phyloP scores from a whole-genome alignment of 768 basidiomycete species.

The Mycena maculata region DNA sequence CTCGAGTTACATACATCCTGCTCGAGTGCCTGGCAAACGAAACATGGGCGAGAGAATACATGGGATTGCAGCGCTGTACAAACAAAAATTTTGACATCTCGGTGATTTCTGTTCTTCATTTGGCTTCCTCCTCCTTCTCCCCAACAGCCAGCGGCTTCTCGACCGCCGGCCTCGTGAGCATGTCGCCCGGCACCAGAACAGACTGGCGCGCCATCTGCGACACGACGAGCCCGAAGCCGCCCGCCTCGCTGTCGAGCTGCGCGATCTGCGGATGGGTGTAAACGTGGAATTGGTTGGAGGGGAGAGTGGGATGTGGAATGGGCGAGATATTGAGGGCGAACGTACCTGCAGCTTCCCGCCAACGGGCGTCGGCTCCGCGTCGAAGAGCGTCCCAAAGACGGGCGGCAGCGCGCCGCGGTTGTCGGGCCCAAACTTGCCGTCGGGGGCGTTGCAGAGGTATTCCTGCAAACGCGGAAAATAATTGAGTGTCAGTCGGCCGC shows the following conservation, averaged over 20 bases:
- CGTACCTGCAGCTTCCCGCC: constrained; percentile 25
- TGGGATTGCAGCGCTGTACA: too few species aligned
- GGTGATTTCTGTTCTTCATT: too few species aligned
- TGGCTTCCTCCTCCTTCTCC: not conserved
- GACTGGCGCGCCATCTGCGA: constrained; percentile 31
- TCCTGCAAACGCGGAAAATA: constrained; percentile 9
- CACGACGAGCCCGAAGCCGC: constrained; percentile 34
- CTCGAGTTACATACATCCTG: too few species aligned
- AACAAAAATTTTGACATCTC: too few species aligned
- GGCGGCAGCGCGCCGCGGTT: constrained; percentile 46
- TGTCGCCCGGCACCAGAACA: constrained; percentile 20
- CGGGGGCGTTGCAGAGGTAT: constrained; percentile 52
- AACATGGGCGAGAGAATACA: too few species aligned
- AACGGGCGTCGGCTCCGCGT: constrained; percentile 31
- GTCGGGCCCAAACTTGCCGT: constrained; percentile 45
- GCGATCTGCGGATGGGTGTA: constrained; percentile 14
- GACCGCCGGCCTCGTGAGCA: constrained; percentile 21
- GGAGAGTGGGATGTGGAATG: too few species aligned
- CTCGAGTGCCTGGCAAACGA: too few species aligned
- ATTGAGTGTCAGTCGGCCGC: too few species aligned
- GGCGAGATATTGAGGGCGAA: not conserved
- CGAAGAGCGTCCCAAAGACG: constrained; percentile 42
- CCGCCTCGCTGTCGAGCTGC: constrained; percentile 26
- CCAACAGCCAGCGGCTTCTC: constrained; percentile 11
- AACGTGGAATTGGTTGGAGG: not conserved